Base-by-base conservation (phyloP, 1,284 basidiomycete genomes). In the Malassezia vespertilionis region DNA sequence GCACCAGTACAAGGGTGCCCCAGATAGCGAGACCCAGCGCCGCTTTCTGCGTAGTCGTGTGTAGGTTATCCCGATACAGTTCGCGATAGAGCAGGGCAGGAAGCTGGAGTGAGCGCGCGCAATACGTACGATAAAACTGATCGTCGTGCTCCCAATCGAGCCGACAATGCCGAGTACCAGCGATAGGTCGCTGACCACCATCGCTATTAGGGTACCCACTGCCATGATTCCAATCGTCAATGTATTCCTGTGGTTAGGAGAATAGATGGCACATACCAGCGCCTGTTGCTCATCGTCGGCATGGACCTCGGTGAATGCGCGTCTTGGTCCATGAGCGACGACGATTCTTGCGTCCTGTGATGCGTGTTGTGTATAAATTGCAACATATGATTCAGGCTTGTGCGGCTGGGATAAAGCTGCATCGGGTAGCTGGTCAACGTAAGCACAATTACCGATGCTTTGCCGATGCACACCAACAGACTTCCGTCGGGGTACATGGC, bases 81-180 rank as follows among this genome's bases (percentile, higher is more conserved):
- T 11, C 12, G 22, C 30, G 20, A 22, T 51, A 51, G 11, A 51
- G 33, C 15, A 44, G 15, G 2, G 42, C 23, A 21, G 48, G 41
- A 4, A 43, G 34, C 31, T 33, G 7, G 31, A 10, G 17, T 33
- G 31, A 14, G 8, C 6, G 8, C 31, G 31, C 31, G 6, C 5
- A 5, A 15, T 15, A 33, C 31, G 43, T 33, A 45, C 18, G n/a
- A 97, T 96, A 72, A 97, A 97, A 8, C 86, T 90, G 58, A 99
- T 90, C 27, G 76, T 95, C 12, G 91, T 96, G 15, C 86, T 90
- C 14, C 93, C 93, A 0, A 91, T 93, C 9, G 88, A 84, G 6
- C 93, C 93, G 21, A 99, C 93, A 67, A 97, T 93, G 4, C 89
- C 86, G 24, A 70, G 60, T 39, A 69, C 59, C 32, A 70, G 45